Evolutionary conservation across 2,329 filamentous ascomycete genomes (phyloP).

Genomic region (Ascochyta rabiei): DNA sequence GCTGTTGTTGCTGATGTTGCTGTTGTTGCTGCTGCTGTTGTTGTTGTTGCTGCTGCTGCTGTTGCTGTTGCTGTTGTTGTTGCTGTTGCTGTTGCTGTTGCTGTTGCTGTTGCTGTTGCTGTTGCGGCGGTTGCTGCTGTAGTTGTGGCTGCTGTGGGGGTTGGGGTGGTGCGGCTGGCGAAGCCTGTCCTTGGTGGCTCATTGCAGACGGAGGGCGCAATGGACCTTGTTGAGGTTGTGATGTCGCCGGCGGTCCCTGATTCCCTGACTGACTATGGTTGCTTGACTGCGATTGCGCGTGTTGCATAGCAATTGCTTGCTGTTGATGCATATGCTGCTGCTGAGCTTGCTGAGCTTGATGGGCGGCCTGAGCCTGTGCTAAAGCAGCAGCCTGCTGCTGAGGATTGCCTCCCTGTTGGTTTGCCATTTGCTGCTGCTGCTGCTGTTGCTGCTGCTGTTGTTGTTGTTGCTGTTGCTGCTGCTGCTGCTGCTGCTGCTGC

Average conservation of each 20-base stretch:
- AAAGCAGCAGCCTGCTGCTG: constrained; percentile 50
- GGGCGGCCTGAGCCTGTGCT: constrained; percentile 54
- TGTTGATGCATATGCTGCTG: constrained; percentile 51
- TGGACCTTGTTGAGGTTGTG: constrained; percentile 46
- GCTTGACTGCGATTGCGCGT: constrained; percentile 56
- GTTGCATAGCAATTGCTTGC: constrained; percentile 55
- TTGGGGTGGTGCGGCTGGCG: constrained; percentile 46
- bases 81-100: constrained; percentile 49
- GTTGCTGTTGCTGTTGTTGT: constrained; percentile 48
- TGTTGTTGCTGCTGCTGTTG: not conserved
- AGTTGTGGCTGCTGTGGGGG: constrained; percentile 48
- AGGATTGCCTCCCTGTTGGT: constrained; percentile 44
- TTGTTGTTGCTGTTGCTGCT: too few relatives aligned
- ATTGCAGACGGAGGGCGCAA: constrained; percentile 48
- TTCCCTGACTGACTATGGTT: constrained; percentile 54
- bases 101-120: constrained; percentile 44
- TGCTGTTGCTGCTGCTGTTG: constrained; percentile 51
- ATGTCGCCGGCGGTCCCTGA: constrained; percentile 44
- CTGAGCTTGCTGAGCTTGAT: constrained; percentile 52
- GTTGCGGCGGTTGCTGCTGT: constrained; percentile 49
- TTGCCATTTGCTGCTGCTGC: constrained; percentile 55
- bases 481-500: constrained; percentile 43
- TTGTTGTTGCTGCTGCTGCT: constrained; percentile 28
- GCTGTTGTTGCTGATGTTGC: constrained; percentile 2
- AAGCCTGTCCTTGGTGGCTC: constrained; percentile 48